phyloP scores from a whole-genome alignment of 2,329 filamentous ascomycete genomes.

The Phoma sp. region DNA sequence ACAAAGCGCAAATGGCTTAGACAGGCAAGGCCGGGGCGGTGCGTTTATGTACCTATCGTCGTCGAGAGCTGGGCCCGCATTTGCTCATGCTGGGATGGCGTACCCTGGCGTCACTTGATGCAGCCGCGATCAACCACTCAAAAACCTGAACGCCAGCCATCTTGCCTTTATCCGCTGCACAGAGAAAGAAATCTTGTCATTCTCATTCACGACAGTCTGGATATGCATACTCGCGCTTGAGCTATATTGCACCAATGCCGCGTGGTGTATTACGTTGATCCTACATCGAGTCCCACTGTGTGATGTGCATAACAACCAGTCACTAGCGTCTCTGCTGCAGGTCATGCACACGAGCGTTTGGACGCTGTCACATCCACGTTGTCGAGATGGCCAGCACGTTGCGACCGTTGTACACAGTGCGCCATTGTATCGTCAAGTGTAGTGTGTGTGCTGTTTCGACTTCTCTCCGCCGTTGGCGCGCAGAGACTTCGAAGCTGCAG shows the following conservation, averaged over 20 bases:
- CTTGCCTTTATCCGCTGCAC: constrained; percentile 10
- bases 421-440: not conserved
- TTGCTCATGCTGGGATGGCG: constrained; percentile 38
- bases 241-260: constrained; percentile 22
- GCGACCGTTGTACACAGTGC: not conserved
- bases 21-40: constrained; percentile 24
- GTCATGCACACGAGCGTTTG: constrained; percentile 12
- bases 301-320: constrained; percentile 5
- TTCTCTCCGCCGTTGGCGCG: not conserved
- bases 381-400: not conserved
- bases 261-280: constrained; percentile 16
- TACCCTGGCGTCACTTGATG: constrained; percentile 35
- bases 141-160: constrained; percentile 23
- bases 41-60: constrained; percentile 37
- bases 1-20: constrained; percentile 29
- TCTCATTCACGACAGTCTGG: not conserved
- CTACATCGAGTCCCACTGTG: constrained; percentile 2
- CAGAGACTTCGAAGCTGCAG: constrained; percentile 17
- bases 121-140: constrained; percentile 25
- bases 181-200: not conserved
- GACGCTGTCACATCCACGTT: constrained; percentile 15
- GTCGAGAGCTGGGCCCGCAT: constrained; percentile 37
- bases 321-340: constrained; percentile 15
- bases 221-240: not conserved
- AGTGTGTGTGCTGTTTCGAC: not conserved